These are phyloP conservation scores for Ophiostoma sp. DNA, from an alignment of 2,329 filamentous ascomycete species.

Conservation along the genomic window DNA sequence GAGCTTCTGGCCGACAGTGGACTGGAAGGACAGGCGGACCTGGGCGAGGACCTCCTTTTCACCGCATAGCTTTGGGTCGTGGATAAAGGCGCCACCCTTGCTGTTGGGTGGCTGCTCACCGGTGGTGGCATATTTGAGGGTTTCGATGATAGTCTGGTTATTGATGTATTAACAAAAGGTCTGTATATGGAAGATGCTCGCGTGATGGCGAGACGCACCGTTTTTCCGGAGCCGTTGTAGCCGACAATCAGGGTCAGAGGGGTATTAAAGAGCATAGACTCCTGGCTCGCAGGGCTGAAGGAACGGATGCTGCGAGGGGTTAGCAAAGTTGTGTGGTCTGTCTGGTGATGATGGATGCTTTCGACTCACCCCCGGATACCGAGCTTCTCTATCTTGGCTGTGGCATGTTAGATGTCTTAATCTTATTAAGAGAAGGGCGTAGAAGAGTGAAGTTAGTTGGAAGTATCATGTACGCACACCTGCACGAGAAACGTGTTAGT, in stretches of 20 bases:
- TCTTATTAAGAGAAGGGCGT: not conserved
- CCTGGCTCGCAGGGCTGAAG: slow-evolving; percentile 67
- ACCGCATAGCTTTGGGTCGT: slow-evolving; percentile 86
- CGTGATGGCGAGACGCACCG: slow-evolving; percentile 35
- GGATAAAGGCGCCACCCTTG: slow-evolving; percentile 86
- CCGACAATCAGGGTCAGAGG: slow-evolving; percentile 95
- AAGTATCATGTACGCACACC: not conserved
- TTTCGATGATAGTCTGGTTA: slow-evolving; percentile 80
- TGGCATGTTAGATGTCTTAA: not conserved
- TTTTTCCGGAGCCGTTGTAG: slow-evolving; percentile 96
- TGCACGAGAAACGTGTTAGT: not conserved
- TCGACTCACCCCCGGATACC: slow-evolving; percentile 28
- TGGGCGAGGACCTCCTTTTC: slow-evolving; percentile 88
- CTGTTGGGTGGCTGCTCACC: slow-evolving; percentile 90
- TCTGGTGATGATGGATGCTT: not conserved
- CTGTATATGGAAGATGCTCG: not conserved
- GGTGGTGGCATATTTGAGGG: slow-evolving; percentile 95
- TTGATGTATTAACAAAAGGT: slow-evolving; percentile 4
- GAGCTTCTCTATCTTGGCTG: slow-evolving; percentile 31
- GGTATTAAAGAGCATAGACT: slow-evolving; percentile 81
- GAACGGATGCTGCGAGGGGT: slow-evolving; percentile 54
- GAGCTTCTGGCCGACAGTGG: slow-evolving; percentile 71
- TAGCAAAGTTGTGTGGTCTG: not conserved
- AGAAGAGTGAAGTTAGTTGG: not conserved
- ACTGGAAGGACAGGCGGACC: slow-evolving; percentile 82